Percentiles rank a stretch among this genome's conserved stretches.
Evolutionary conservation across 345 rosid species (phyloP).

Genomic region (Eucalyptus lansdowneana): DNA sequence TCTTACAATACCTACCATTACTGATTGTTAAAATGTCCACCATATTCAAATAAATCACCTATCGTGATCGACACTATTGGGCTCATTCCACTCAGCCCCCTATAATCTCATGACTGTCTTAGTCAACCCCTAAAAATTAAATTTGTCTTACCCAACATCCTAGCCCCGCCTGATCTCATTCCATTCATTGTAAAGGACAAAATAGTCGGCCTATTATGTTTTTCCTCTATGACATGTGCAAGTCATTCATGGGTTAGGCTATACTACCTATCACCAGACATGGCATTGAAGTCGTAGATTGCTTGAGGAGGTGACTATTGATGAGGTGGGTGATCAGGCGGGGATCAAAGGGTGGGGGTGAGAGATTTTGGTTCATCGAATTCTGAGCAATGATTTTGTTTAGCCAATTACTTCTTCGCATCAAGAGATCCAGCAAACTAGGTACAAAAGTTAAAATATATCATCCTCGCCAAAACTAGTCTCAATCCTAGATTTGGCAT

Average conservation of each 20-base stretch:
- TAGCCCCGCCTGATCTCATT: background rate
- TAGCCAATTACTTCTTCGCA: background rate
- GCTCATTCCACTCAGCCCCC: background rate
- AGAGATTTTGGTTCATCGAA: background rate
- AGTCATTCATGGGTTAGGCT: background rate
- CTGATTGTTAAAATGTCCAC: background rate
- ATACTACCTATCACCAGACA: background rate
- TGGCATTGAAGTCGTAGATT: background rate
- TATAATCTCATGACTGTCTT: no score
- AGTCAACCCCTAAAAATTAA: background rate
- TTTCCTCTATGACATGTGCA: background rate
- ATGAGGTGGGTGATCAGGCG: no score
- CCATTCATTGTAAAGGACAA: background rate
- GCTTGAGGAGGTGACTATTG: background rate
- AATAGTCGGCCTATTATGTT: background rate
- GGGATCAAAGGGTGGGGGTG: no score
- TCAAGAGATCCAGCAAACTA: background rate
- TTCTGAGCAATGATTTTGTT: background rate
- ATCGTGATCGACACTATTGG: no score
- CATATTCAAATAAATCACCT: background rate
- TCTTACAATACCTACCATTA: background rate
- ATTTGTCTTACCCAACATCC: conserved; percentile 10
- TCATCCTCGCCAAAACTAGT: background rate
- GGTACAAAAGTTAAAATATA: background rate
- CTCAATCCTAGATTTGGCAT: background rate